A percentile compares a stretch with the other conserved stretches of the same genome.
Conservation (phyloP, 192 early-diverging fungal genomes). For the Coemansia sp. region DNA sequence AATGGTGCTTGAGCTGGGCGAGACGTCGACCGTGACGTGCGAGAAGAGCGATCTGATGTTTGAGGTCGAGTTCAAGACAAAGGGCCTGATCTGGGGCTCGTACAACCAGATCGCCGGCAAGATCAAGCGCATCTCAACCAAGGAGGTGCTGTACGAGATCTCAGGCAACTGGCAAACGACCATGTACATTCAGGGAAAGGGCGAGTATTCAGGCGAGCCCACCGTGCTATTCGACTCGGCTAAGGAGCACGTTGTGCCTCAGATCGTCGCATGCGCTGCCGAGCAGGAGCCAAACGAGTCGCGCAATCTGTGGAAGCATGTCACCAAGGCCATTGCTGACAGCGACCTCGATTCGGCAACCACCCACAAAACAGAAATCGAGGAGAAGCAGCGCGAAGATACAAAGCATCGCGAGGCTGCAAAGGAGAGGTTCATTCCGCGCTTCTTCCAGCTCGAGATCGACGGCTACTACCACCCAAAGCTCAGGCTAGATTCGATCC, state of each 20-base stretch:
- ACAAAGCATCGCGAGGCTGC: conserved; percentile 57
- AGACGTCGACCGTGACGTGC: conserved; percentile 73
- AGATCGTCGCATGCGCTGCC: conserved; percentile 64
- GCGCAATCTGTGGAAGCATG: conserved; percentile 71
- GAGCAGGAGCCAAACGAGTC: conserved; percentile 85
- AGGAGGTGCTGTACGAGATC: conserved; percentile 76
- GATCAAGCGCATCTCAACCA: conserved; percentile 75
- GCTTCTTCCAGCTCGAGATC: conserved; percentile 63
- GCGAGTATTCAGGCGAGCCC: conserved; percentile 34
- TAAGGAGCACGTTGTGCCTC: conserved; percentile 62
- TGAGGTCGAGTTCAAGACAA: conserved; percentile 87
- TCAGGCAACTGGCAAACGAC: conserved; percentile 86
- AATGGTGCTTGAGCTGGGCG: conserved; percentile 92
- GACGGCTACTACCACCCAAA: conserved; percentile 50
- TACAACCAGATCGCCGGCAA: conserved; percentile 83
- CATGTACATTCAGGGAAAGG: conserved; percentile 51
- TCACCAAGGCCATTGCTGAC: conserved; percentile 67
- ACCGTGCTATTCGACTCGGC: conserved; percentile 71
- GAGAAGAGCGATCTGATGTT: conserved; percentile 72
- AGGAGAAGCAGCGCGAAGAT: conserved; percentile 69
- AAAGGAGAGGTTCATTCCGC: conserved; percentile 59
- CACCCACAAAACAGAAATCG: conserved; percentile 67
- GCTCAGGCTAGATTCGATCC: conserved; percentile 31
- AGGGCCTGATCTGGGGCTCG: conserved; percentile 66
- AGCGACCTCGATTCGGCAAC: conserved; percentile 71